Conservation (phyloP, 169 alveolate genomes). For the Plasmodium vivax region DNA sequence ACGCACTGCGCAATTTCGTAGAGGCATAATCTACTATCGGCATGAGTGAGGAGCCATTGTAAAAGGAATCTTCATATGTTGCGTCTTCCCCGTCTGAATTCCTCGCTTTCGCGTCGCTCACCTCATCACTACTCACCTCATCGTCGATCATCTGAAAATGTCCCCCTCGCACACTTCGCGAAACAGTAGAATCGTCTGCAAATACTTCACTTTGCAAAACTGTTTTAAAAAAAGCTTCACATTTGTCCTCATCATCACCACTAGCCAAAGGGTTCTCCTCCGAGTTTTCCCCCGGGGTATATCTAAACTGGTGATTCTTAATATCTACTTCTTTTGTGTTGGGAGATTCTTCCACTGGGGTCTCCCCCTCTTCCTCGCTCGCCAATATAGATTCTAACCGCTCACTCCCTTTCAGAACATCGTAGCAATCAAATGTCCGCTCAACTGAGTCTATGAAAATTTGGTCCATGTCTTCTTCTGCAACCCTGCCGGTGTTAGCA, state of each 20-base stretch:
- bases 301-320: not conserved
- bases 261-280: not conserved
- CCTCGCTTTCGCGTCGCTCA: not conserved
- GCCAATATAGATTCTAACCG: slow-evolving; percentile 5
- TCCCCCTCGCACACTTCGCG: not conserved
- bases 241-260: not conserved
- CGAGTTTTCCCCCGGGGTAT: not conserved
- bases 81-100: not conserved
- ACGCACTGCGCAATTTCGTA: not conserved
- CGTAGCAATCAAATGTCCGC: slow-evolving; percentile 28
- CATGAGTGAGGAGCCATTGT: not conserved
- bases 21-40: not conserved
- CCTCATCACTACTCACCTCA: not conserved
- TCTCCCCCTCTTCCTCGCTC: not conserved
- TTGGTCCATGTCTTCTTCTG: slow-evolving; percentile 7
- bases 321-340: slow-evolving; percentile 7
- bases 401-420: not conserved
- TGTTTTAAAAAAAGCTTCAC: slow-evolving; percentile 25
- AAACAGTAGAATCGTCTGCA: not conserved
- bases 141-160: not conserved
- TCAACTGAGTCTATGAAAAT: slow-evolving; percentile 28
- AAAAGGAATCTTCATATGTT: slow-evolving; percentile 1
- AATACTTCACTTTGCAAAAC: slow-evolving; percentile 17
- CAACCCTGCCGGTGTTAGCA: not conserved
- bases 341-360: not conserved